Conservation (phyloP, 345 rosid genomes). For the Moricandia arvensis region DNA sequence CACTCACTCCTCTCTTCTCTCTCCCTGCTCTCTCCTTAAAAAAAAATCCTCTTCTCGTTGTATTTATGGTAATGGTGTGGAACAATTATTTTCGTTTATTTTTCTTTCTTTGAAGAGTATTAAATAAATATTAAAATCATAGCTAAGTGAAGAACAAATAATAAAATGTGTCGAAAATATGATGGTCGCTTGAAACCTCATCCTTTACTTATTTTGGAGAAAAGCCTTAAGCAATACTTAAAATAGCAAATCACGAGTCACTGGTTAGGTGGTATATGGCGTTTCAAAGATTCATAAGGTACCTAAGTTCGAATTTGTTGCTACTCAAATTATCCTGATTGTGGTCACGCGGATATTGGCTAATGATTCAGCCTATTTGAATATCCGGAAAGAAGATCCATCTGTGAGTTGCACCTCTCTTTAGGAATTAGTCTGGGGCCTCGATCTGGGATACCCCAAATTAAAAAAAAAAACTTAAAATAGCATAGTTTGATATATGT, state of each 20-base stretch:
- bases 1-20: background rate
- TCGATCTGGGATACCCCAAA: no score
- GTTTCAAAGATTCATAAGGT: no score
- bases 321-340: no score
- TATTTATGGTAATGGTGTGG: background rate
- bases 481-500: background rate
- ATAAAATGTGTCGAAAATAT: background rate
- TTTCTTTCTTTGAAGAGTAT: background rate
- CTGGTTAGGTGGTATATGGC: no score
- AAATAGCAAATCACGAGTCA: no score
- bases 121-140: background rate
- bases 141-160: background rate
- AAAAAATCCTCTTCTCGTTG: background rate
- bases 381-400: no score
- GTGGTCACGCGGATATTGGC: no score
- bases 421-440: no score
- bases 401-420: no score
- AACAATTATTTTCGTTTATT: background rate
- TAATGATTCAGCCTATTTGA: no score
- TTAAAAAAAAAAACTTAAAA: no score
- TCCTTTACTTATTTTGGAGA: background rate
- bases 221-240: background rate
- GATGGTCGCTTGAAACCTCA: background rate
- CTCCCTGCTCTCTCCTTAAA: background rate
- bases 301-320: no score